A percentile compares a stretch with the other conserved stretches of the same genome.
These are phyloP conservation scores for Leishmania aethiopica DNA, from an alignment of 208 protist genomes.

Conservation along the genomic window DNA sequence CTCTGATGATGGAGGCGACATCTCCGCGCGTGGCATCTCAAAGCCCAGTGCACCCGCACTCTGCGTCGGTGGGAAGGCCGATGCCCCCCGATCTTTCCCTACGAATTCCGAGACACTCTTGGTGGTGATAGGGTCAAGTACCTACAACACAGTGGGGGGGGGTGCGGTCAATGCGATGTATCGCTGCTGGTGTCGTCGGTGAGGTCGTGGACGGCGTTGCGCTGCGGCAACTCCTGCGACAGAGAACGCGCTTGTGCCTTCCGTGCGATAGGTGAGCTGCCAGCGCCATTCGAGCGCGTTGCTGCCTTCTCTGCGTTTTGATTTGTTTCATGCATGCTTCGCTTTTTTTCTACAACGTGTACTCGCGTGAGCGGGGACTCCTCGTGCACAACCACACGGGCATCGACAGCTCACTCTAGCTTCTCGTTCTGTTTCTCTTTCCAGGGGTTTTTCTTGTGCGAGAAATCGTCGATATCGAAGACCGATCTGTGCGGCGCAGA, in stretches of 20 bases:
- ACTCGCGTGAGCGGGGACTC: background rate
- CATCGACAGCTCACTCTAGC: background rate
- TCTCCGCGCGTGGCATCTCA: background rate
- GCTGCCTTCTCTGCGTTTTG: background rate
- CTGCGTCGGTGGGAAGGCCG: background rate
- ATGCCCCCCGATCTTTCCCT: background rate
- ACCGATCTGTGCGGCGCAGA: background rate
- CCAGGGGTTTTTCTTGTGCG: background rate
- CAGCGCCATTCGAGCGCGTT: background rate
- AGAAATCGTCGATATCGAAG: background rate
- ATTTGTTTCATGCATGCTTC: background rate
- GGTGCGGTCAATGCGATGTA: background rate
- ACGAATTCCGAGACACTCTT: background rate
- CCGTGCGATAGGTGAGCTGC: background rate
- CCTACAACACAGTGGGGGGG: background rate
- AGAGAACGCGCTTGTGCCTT: background rate
- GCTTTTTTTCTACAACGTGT: background rate
- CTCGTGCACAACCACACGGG: background rate
- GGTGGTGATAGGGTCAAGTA: background rate
- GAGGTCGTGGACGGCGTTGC: background rate
- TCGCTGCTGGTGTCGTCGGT: background rate
- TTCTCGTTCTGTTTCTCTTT: background rate
- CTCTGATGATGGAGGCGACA: background rate
- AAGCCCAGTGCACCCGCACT: background rate
- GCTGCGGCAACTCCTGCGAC: background rate